Evolutionary conservation across 1,139 yeast genomes (phyloP).

Genomic region (Tardiomyces blankii): DNA sequence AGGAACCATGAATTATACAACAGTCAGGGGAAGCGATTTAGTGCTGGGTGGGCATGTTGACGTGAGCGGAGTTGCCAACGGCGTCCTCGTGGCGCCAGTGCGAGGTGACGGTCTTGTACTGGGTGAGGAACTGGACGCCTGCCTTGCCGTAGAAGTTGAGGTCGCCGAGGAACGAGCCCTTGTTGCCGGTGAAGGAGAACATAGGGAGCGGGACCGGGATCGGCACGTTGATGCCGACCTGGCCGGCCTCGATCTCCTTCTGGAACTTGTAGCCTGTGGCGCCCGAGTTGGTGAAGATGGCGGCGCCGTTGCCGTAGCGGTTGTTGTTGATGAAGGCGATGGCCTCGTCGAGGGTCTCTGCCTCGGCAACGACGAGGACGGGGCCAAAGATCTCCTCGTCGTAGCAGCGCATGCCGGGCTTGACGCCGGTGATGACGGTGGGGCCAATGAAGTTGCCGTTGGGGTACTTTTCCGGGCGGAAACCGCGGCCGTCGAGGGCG

Average conservation of each 20-base stretch:
- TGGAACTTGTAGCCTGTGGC: slow-evolving; percentile 60
- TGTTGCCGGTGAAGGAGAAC: slow-evolving; percentile 74
- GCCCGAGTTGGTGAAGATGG: slow-evolving; percentile 62
- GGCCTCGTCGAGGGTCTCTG: slow-evolving; percentile 63
- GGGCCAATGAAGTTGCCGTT: slow-evolving; percentile 72
- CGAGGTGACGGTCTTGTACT: slow-evolving; percentile 65
- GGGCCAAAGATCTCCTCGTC: slow-evolving; percentile 75
- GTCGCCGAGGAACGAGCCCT: slow-evolving; percentile 69
- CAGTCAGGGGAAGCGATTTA: not conserved
- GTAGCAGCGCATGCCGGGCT: slow-evolving; percentile 61
- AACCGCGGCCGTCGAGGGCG: slow-evolving; percentile 54
- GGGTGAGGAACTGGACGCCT: slow-evolving; percentile 61
- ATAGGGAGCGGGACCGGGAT: slow-evolving; percentile 80
- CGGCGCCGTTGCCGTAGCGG: slow-evolving; percentile 65
- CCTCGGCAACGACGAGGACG: slow-evolving; percentile 53
- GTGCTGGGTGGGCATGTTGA: slow-evolving; percentile 51
- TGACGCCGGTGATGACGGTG: slow-evolving; percentile 51
- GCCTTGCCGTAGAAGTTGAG: slow-evolving; percentile 73
- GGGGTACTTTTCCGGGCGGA: slow-evolving; percentile 39
- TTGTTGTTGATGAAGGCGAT: slow-evolving; percentile 53
- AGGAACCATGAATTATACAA: too few species aligned
- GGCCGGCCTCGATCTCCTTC: slow-evolving; percentile 63
- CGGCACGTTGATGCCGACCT: slow-evolving; percentile 72
- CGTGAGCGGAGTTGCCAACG: slow-evolving; percentile 45
- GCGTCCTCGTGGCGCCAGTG: slow-evolving; percentile 56